Evolutionary conservation across 768 basidiomycete species (phyloP).

Genomic region (Rossbeevera mucosa): DNA sequence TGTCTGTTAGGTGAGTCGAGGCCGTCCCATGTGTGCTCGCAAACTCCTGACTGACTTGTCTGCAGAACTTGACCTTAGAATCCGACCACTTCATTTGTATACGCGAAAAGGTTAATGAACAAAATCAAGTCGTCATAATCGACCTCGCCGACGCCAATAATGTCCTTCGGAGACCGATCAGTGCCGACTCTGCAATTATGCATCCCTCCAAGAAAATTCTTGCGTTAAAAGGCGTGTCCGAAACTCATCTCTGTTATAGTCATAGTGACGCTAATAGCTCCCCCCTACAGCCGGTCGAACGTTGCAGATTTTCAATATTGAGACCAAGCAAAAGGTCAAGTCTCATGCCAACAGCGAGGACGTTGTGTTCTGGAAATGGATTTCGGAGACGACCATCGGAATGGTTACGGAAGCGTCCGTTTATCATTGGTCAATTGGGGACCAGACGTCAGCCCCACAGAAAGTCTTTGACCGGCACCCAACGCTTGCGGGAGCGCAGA

Average conservation of each 20-base stretch:
- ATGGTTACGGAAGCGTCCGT: conserved; percentile 94
- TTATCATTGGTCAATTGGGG: conserved; percentile 82
- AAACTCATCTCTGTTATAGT: background rate
- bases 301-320: conserved; percentile 97
- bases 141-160: conserved; percentile 97
- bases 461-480: conserved; percentile 97
- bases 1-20: conserved; percentile 19
- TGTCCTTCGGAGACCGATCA: conserved; percentile 92
- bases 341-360: conserved; percentile 93
- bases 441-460: conserved; percentile 73
- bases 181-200: conserved; percentile 99
- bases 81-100: conserved; percentile 98
- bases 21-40: background rate
- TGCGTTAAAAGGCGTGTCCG: conserved; percentile 72
- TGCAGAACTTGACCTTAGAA: conserved; percentile 87
- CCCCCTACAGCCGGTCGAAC: conserved; percentile 72
- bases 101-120: conserved; percentile 90
- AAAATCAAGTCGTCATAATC: conserved; percentile 98
- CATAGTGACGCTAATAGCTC: conserved; percentile 3
- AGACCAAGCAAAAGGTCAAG: conserved; percentile 96
- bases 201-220: conserved; percentile 95
- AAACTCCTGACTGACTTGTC: conserved; percentile 2
- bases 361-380: conserved; percentile 98
- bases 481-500: conserved; percentile 90
- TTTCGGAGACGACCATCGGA: conserved; percentile 85